phyloP scores from a whole-genome alignment of 345 rosid species.

The Lepidium aucheri region DNA sequence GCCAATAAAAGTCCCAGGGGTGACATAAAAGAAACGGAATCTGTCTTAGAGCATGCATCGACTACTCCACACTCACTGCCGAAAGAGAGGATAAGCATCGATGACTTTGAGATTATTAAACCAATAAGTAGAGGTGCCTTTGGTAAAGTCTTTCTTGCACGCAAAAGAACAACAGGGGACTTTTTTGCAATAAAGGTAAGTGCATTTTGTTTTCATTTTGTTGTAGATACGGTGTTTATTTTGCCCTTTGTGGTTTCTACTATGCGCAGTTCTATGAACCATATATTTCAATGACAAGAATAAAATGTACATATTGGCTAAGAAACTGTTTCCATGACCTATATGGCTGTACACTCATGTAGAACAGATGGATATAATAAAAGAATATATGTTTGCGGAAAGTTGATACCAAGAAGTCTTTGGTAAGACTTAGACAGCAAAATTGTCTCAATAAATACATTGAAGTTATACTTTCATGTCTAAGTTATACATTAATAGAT shows the following conservation, averaged over 20 bases:
- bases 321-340: neutral
- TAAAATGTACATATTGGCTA: neutral
- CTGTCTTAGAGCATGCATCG: conserved; percentile 36
- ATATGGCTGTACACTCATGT: neutral
- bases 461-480: neutral
- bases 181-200: conserved; percentile 81
- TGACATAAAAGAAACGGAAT: conserved; percentile 36
- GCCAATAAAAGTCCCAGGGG: conserved; percentile 35
- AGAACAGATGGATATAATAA: neutral
- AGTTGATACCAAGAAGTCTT: neutral
- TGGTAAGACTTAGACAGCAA: neutral
- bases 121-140: conserved; percentile 83
- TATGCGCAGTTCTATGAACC: neutral
- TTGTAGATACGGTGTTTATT: conserved; percentile 1
- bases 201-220: conserved; percentile 5
- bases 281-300: neutral
- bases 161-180: conserved; percentile 76
- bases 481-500: neutral
- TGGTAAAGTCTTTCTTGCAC: conserved; percentile 85
- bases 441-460: neutral
- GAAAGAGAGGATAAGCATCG: conserved; percentile 66
- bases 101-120: conserved; percentile 79
- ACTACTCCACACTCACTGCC: conserved; percentile 44
- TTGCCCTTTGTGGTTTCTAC: neutral
- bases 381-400: conserved; percentile 2